Conservation (phyloP, 2,329 filamentous ascomycete genomes). For the Alternaria solani region DNA sequence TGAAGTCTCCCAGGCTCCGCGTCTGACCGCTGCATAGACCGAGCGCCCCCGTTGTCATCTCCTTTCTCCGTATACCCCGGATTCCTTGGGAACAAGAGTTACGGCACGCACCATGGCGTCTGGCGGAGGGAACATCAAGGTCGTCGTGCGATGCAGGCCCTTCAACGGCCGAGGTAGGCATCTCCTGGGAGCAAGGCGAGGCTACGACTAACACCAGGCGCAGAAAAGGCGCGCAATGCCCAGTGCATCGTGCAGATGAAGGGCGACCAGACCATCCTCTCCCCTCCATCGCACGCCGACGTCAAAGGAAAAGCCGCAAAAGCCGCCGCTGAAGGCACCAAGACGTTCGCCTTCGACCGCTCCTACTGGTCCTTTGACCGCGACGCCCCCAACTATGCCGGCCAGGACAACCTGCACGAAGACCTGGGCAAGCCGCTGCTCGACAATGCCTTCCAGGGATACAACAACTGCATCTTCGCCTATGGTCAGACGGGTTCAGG, state of each 20-base stretch:
- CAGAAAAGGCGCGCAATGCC: constrained; percentile 88
- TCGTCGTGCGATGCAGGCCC: constrained; percentile 94
- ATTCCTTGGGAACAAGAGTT: background rate
- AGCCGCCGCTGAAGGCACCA: constrained; percentile 69
- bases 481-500: constrained; percentile 98
- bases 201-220: constrained; percentile 27
- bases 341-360: constrained; percentile 93
- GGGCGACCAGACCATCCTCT: constrained; percentile 86
- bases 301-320: constrained; percentile 72
- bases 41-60: constrained; percentile 26
- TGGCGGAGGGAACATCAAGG: constrained; percentile 97
- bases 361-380: constrained; percentile 99
- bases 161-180: constrained; percentile 89
- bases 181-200: background rate
- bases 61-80: constrained; percentile 20
- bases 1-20: constrained; percentile 37
- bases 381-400: constrained; percentile 81
- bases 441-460: constrained; percentile 97
- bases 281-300: constrained; percentile 68
- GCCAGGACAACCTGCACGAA: constrained; percentile 85
- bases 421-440: constrained; percentile 89
- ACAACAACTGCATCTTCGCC: constrained; percentile 99
- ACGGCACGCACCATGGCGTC: constrained; percentile 63
- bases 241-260: constrained; percentile 99
- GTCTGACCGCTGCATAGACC: constrained; percentile 30